These are phyloP conservation scores for Trypanosoma lewisi DNA, from an alignment of 208 protist genomes.

Conservation along the genomic window DNA sequence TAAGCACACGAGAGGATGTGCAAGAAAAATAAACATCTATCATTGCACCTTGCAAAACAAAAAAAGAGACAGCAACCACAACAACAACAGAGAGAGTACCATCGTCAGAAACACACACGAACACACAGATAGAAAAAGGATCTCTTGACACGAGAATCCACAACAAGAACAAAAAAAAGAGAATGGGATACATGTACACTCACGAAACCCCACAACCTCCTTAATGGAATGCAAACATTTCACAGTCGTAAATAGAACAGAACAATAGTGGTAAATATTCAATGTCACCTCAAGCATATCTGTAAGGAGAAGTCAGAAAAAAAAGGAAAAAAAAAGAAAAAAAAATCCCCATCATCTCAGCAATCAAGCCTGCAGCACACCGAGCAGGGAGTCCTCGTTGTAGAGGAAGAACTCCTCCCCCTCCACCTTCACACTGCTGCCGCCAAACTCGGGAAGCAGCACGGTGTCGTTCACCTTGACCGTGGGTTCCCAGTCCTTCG, in stretches of 20 bases:
- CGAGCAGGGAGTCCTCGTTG: conserved; percentile 84
- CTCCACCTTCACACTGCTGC: conserved; percentile 87
- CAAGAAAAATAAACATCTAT: too few species aligned
- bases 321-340: conserved; percentile 1
- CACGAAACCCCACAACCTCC: neutral
- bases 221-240: neutral
- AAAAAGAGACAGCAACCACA: too few species aligned
- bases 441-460: conserved; percentile 90
- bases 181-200: neutral
- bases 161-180: conserved; percentile 8
- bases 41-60: too few species aligned
- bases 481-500: conserved; percentile 89
- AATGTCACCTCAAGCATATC: too few species aligned
- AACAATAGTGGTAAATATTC: conserved; percentile 16
- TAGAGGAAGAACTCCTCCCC: conserved; percentile 92
- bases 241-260: conserved; percentile 8
- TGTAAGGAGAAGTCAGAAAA: neutral
- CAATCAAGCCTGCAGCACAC: conserved; percentile 49
- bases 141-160: too few species aligned
- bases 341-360: neutral
- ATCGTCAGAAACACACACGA: neutral
- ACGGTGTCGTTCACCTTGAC: conserved; percentile 90
- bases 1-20: too few species aligned
- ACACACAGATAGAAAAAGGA: neutral
- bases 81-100: too few species aligned